Evolutionary conservation across 2,329 filamentous ascomycete species (phyloP).

Genomic region (Knufia petricola): DNA sequence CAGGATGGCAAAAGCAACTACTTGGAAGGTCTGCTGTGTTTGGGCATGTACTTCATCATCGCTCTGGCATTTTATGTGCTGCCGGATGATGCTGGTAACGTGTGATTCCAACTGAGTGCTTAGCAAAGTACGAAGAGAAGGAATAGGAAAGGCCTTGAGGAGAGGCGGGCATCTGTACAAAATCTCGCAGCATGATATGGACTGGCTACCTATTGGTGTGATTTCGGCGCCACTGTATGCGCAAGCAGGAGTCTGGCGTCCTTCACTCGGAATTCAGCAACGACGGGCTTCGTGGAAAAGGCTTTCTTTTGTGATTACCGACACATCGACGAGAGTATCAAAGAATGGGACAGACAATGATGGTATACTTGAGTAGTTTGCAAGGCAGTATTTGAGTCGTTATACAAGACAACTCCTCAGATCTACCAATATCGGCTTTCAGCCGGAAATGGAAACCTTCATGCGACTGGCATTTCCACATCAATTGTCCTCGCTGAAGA

Average conservation of each 20-base stretch:
- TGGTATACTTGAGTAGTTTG: no score
- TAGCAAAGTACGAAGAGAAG: not conserved
- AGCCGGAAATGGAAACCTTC: no score
- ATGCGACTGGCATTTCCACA: not conserved
- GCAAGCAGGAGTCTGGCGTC: not conserved
- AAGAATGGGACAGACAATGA: no score
- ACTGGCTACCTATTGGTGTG: not conserved
- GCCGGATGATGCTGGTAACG: constrained; percentile 30
- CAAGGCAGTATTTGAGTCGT: no score
- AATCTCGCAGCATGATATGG: not conserved
- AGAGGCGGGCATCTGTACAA: not conserved
- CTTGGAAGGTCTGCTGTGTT: constrained; percentile 66
- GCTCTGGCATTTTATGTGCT: constrained; percentile 42
- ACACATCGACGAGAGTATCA: no score
- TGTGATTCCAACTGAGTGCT: not conserved
- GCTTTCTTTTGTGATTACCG: not conserved
- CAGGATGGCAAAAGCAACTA: constrained; percentile 80
- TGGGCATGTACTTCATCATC: constrained; percentile 43
- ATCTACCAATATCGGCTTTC: no score
- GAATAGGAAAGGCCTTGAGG: not conserved
- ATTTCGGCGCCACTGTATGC: not conserved
- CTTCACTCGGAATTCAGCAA: not conserved
- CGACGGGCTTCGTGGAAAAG: not conserved
- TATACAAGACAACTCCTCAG: no score
- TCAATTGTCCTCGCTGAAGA: no score